Conservation (phyloP, 2,329 filamentous ascomycete genomes). For the Penicillium griseofulvum region DNA sequence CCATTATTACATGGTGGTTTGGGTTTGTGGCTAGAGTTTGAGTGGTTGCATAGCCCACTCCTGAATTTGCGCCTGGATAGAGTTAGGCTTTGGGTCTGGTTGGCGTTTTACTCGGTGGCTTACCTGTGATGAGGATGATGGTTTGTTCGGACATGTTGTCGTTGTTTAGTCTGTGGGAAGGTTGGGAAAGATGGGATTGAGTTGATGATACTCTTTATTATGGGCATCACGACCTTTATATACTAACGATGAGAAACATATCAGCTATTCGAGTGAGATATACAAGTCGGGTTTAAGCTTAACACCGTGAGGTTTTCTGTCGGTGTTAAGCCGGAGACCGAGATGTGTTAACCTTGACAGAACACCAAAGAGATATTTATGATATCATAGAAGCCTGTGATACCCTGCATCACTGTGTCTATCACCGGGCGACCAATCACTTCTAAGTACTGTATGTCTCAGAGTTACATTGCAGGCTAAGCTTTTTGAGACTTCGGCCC, state of each 20-base stretch:
- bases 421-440: not conserved
- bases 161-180: not conserved
- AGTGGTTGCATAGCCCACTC: slow-evolving; percentile 19
- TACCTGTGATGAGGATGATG: slow-evolving; percentile 13
- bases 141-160: not conserved
- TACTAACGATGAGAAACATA: too few relatives aligned
- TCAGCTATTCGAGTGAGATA: not conserved
- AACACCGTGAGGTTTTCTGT: not conserved
- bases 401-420: not conserved
- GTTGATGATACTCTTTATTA: not conserved
- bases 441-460: not conserved
- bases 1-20: slow-evolving; percentile 18
- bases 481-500: not conserved
- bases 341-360: too few relatives aligned
- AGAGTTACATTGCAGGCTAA: not conserved
- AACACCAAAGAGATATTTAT: not conserved
- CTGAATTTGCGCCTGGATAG: slow-evolving; percentile 20
- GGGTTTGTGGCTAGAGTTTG: slow-evolving; percentile 12
- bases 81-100: not conserved
- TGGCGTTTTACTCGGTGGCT: not conserved
- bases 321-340: not conserved
- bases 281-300: not conserved
- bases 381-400: slow-evolving; percentile 1
- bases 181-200: not conserved
- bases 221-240: not conserved